These are phyloP conservation scores for Phlegmacium glaucopus DNA, from an alignment of 768 basidiomycete species.

Conservation along the genomic window DNA sequence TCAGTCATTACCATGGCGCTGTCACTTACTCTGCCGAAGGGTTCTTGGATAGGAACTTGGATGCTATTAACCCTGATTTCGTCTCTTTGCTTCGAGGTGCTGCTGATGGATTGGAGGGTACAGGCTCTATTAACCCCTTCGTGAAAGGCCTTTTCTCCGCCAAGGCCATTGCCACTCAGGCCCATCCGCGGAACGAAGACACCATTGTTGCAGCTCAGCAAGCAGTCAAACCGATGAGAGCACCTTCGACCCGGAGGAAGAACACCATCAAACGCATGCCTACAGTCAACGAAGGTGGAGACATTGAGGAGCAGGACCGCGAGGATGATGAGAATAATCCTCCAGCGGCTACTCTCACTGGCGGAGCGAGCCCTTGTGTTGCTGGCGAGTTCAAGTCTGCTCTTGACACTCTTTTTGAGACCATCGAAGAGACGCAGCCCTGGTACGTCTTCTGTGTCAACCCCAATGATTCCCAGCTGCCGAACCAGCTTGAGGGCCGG, in stretches of 20 bases:
- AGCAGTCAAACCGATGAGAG: constrained; percentile 89
- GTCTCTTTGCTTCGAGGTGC: constrained; percentile 82
- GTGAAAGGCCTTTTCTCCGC: constrained; percentile 85
- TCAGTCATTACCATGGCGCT: constrained; percentile 89
- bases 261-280: constrained; percentile 63
- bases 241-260: constrained; percentile 86
- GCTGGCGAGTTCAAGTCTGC: constrained; percentile 87
- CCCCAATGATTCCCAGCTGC: constrained; percentile 93
- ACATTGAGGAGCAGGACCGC: constrained; percentile 48
- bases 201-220: constrained; percentile 95
- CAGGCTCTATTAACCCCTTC: constrained; percentile 88
- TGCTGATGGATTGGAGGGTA: constrained; percentile 55
- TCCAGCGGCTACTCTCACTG: constrained; percentile 19
- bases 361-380: constrained; percentile 56
- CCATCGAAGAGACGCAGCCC: constrained; percentile 82
- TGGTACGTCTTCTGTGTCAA: constrained; percentile 94
- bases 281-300: constrained; percentile 41
- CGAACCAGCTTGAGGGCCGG: constrained; percentile 90
- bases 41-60: constrained; percentile 87
- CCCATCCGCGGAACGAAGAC: constrained; percentile 89
- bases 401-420: constrained; percentile 81
- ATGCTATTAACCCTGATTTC: constrained; percentile 90
- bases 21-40: constrained; percentile 90
- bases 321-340: constrained; percentile 51
- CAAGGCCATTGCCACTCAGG: constrained; percentile 89